Evolutionary conservation across 352 stramenopile species (phyloP).

Genomic region (Phytophthora nicotianae): DNA sequence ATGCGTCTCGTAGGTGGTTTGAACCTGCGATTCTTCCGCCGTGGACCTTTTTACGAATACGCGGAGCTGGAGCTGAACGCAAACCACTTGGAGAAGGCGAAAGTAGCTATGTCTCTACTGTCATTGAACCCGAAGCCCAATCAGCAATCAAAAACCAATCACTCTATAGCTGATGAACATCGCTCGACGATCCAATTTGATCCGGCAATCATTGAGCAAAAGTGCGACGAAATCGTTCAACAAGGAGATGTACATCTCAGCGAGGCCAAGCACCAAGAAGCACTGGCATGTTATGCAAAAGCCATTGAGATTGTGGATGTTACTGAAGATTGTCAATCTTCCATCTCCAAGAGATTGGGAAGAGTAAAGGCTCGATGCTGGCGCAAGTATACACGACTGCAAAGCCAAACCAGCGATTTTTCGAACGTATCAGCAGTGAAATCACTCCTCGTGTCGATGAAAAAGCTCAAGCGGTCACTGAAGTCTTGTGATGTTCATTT

Average conservation of each 20-base stretch:
- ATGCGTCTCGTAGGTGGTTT: slow-evolving; percentile 75
- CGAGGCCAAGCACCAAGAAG: slow-evolving; percentile 30
- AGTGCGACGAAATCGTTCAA: slow-evolving; percentile 55
- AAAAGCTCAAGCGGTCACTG: slow-evolving; percentile 49
- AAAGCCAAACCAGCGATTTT: slow-evolving; percentile 28
- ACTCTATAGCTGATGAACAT: not conserved
- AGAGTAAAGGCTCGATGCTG: slow-evolving; percentile 45
- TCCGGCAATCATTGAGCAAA: slow-evolving; percentile 42
- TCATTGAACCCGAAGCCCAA: slow-evolving; percentile 9
- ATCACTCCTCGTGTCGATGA: slow-evolving; percentile 44
- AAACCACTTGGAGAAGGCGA: slow-evolving; percentile 48
- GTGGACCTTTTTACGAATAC: slow-evolving; percentile 66
- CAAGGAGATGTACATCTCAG: slow-evolving; percentile 36
- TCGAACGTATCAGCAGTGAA: slow-evolving; percentile 34
- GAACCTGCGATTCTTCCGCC: slow-evolving; percentile 56
- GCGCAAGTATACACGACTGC: slow-evolving; percentile 53
- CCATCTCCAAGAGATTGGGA: slow-evolving; percentile 15
- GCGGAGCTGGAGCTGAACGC: slow-evolving; percentile 65
- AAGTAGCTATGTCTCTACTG: slow-evolving; percentile 52
- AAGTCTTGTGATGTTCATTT: slow-evolving; percentile 44
- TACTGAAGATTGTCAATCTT: slow-evolving; percentile 4
- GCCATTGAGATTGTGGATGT: slow-evolving; percentile 26
- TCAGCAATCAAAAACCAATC: not conserved
- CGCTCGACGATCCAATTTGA: slow-evolving; percentile 30
- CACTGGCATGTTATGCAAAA: slow-evolving; percentile 29